phyloP scores from a whole-genome alignment of 2,329 filamentous ascomycete genomes.

The Diaporthe ampelina region DNA sequence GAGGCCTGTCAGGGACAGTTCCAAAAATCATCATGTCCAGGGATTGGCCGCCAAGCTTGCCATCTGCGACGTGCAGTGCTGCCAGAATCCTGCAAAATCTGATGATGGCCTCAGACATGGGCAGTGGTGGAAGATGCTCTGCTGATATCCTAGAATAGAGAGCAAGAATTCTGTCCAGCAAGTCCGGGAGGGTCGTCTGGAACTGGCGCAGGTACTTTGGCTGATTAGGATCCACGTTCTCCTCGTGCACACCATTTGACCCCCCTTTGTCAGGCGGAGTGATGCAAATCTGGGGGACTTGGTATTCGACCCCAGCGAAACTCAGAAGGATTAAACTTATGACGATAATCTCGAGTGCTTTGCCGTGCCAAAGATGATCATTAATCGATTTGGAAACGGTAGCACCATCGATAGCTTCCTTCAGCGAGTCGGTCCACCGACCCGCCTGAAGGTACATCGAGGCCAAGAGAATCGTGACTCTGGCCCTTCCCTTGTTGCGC shows the following conservation, averaged over 20 bases:
- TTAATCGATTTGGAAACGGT: slow-evolving; percentile 82
- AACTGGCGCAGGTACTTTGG: slow-evolving; percentile 68
- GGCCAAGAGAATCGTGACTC: slow-evolving; percentile 84
- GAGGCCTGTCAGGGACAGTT: slow-evolving; percentile 63
- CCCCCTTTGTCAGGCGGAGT: slow-evolving; percentile 62
- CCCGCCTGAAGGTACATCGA: slow-evolving; percentile 91
- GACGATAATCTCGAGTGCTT: slow-evolving; percentile 89
- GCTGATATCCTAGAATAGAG: slow-evolving; percentile 79
- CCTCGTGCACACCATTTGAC: slow-evolving; percentile 51
- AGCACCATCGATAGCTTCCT: slow-evolving; percentile 85
- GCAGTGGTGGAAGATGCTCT: slow-evolving; percentile 79
- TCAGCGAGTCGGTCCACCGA: slow-evolving; percentile 89
- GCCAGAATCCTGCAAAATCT: slow-evolving; percentile 80
- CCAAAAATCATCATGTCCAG: slow-evolving; percentile 77
- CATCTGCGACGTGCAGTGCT: slow-evolving; percentile 75
- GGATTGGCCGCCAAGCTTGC: slow-evolving; percentile 71
- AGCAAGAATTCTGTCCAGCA: slow-evolving; percentile 80
- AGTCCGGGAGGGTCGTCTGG: slow-evolving; percentile 75
- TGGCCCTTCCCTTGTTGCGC: slow-evolving; percentile 84
- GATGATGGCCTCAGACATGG: slow-evolving; percentile 80
- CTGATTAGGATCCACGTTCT: slow-evolving; percentile 60
- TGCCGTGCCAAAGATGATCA: slow-evolving; percentile 98
- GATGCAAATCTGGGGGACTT: slow-evolving; percentile 73
- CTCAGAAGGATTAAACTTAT: slow-evolving; percentile 86
- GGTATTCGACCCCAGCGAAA: slow-evolving; percentile 88